Conservation (phyloP, 2,329 filamentous ascomycete species). For the Cytospora chrysosperma region DNA sequence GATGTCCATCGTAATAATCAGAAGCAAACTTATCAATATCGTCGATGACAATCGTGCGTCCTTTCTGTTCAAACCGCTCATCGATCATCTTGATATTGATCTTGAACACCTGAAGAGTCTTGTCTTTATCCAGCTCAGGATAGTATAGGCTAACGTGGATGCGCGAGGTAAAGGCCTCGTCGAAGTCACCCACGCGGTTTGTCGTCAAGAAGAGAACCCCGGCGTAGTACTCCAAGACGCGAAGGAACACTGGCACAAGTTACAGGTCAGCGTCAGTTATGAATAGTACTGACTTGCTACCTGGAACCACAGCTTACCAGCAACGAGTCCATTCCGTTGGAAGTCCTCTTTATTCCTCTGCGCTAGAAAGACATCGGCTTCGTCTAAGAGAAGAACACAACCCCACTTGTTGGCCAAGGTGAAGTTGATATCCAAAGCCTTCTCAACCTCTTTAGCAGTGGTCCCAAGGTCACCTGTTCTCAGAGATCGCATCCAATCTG, state of each 20-base stretch:
- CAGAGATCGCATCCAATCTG: not conserved
- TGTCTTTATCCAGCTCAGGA: slow-evolving; percentile 38
- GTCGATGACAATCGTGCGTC: not conserved
- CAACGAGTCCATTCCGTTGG: slow-evolving; percentile 7
- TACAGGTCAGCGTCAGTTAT: not conserved
- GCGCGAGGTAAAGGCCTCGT: slow-evolving; percentile 46
- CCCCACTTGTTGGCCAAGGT: slow-evolving; percentile 27
- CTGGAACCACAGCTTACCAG: not conserved
- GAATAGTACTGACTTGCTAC: not conserved
- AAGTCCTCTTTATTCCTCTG: slow-evolving; percentile 3
- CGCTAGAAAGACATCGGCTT: slow-evolving; percentile 15
- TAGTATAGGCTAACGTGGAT: slow-evolving; percentile 51
- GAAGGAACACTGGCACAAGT: slow-evolving; percentile 37
- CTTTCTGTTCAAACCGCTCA: not conserved
- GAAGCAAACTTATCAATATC: not conserved
- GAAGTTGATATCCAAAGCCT: slow-evolving; percentile 28
- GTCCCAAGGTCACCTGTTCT: slow-evolving; percentile 34
- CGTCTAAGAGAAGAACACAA: slow-evolving; percentile 26
- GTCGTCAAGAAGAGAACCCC: slow-evolving; percentile 53
- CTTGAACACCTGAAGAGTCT: slow-evolving; percentile 45
- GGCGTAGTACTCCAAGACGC: slow-evolving; percentile 42
- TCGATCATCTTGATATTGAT: slow-evolving; percentile 37
- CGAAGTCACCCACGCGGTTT: slow-evolving; percentile 48
- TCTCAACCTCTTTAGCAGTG: slow-evolving; percentile 33
- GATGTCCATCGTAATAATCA: not conserved